Evolutionary conservation across 768 basidiomycete species (phyloP), one percentile per base, ranked within the genome.

Genomic region (Udeniomyces megalosporus): DNA sequence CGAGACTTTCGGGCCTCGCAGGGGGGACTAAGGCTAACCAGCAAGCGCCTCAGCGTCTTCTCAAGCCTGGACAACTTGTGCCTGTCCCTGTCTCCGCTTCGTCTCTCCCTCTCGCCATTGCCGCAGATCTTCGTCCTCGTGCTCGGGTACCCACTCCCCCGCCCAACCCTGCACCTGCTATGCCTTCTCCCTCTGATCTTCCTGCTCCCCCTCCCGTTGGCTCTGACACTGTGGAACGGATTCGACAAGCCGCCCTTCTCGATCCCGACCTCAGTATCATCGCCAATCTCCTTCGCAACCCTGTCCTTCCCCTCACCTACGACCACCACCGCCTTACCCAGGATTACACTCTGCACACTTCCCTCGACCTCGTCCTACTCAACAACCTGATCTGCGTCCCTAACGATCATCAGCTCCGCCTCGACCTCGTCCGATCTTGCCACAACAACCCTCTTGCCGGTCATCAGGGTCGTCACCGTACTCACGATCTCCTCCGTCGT

Each of bases 21-120:
- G 57, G 45, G 31, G 57, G 57, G 46, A 46, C 24, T 58, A 58
- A 49, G 28, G 57, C 57, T 34, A 28, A 29, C 17, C 51, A 52
- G 22, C 51, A 52, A 52, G 51, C 51, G 29, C 29, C 51, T 32
- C 51, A 32, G 34, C 51, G 51, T 17, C 26, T 52, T 20, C 51
- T 52, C 51, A 52, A 52, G 51, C 51, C 51, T 17, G 51, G 51
- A n/a, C 51, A 52, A 20, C 51, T 52, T 20, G 51, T 34, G 7
- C 4, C 20, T 28, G 10, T 50, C 17, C 7, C 49, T 29, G 10
- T 26, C 49, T 15, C 49, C 49, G 12, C 49, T 26, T 17, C 49
- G 24, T 26, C 49, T 17, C 7, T 26, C 17, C 49, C 20, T 26
- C 49, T 50, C 10, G 6, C 12, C 49, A 50, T 50, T 26, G 12